Conservation (phyloP, 176 grass and related monocot species). For the Sorghum bicolor region Sorghum_bicolor_NCBIv3 NC_012871.2:45142001-45142500, state of each 20-base stretch:
- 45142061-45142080: background rate
- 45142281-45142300: constrained; percentile 29
- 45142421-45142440: background rate
- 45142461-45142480: background rate
- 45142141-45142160: constrained; percentile 7
- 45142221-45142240: constrained; percentile 30
- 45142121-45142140: constrained; percentile 33
- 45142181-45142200: constrained; percentile 4
- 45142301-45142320: constrained; percentile 33
- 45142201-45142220: constrained; percentile 22
- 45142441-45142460: background rate
- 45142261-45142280: constrained; percentile 37
- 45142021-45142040: background rate
- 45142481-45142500: background rate
- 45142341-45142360: constrained; percentile 36
- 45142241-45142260: constrained; percentile 35
- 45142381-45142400: constrained; percentile 52
- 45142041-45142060: background rate
- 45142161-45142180: background rate
- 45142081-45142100: background rate
- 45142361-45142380: constrained; percentile 45
- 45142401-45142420: constrained; percentile 18
- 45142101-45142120: background rate
- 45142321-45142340: constrained; percentile 40
- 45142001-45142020: background rate